Evolutionary conservation across 192 early-diverging fungal species (phyloP).

Genomic region (Rhizoclosmatium globosum): DNA sequence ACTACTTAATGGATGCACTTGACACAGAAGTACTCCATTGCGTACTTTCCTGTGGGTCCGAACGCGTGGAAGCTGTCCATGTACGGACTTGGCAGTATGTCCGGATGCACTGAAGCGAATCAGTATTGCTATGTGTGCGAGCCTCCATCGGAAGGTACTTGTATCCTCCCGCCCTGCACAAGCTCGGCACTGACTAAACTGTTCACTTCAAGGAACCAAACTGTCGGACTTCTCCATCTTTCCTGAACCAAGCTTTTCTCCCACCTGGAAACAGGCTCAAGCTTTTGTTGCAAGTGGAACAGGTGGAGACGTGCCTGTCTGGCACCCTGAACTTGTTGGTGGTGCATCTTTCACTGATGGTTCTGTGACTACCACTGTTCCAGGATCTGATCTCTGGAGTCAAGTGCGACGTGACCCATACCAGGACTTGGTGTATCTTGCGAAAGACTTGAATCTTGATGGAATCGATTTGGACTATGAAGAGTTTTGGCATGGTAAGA

Average conservation of each 20-base stretch:
- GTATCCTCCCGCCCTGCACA: background rate
- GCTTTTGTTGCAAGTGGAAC: background rate
- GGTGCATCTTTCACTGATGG: background rate
- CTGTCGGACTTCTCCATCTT: slow-evolving; percentile 24
- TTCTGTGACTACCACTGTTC: slow-evolving; percentile 2
- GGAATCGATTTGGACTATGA: slow-evolving; percentile 32
- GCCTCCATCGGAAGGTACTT: background rate
- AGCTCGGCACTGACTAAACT: background rate
- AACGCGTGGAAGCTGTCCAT: slow-evolving; percentile 11
- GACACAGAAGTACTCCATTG: slow-evolving; percentile 21
- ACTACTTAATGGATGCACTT: background rate
- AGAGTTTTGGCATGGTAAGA: slow-evolving; percentile 28
- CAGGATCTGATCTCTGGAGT: background rate
- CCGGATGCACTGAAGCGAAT: slow-evolving; percentile 20
- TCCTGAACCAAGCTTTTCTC: slow-evolving; percentile 20
- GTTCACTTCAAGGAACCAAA: background rate
- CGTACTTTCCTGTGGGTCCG: slow-evolving; percentile 14
- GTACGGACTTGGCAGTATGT: background rate
- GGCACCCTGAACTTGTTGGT: slow-evolving; percentile 20
- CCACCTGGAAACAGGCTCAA: slow-evolving; percentile 25
- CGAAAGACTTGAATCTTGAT: slow-evolving; percentile 25
- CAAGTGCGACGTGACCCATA: slow-evolving; percentile 6
- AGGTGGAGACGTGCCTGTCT: background rate
- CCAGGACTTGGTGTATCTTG: slow-evolving; percentile 11
- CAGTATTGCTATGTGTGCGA: slow-evolving; percentile 27